Evolutionary conservation across 257 asterid genomes (phyloP), one percentile per base, ranked within the genome.

Genomic region (Solanum medicagineum): DNA sequence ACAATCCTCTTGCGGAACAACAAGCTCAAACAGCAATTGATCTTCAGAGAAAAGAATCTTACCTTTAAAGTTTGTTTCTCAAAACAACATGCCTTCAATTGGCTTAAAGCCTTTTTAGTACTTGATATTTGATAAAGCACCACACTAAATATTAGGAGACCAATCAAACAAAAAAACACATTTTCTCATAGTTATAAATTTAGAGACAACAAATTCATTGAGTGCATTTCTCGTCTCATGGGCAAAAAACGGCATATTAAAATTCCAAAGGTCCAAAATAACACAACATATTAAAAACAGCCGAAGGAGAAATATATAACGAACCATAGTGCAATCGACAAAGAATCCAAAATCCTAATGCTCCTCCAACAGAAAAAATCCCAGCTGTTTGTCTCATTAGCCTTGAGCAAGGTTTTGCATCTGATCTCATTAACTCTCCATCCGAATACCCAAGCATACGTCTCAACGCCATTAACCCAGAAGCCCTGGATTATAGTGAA

Each of bases 371-470:
- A 1, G 94, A 84, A 81, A 92, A 94, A 73, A 96, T 89, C 45
- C 97, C 94, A 88, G 98, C 98, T 45, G 98, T 93, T 85, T 94
- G 98, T 85, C 96, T 90, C 97, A 91, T 94, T 91, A 96, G 85
- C 73, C 96, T 88, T 45, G 95, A 87, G 87, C 99, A 93, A 0
- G 98, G 98, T 86, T 95, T 94, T 80, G 93, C 89, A 91, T 95
- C 98, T 45, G 99, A 92, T 62, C 98, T 90, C 98, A 95, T 95
- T 63, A 95, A 86, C 65, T 95, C 98, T 57, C 97, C 97, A 87
- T 93, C 95, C 20, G 96, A 95, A 84, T 91, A 94, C 63, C 99
- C 99, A 65, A 92, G 93, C 91, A 91, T 88, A 53, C 90, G 96
- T 89, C 99, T 92, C 83, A 93, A 86, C 3, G 99, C 94, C 98